A percentile compares a stretch with the other conserved stretches of the same genome.
These are phyloP conservation scores for Coemansia sp. DNA, from an alignment of 192 early-diverging fungal genomes.

Conservation along the genomic window DNA sequence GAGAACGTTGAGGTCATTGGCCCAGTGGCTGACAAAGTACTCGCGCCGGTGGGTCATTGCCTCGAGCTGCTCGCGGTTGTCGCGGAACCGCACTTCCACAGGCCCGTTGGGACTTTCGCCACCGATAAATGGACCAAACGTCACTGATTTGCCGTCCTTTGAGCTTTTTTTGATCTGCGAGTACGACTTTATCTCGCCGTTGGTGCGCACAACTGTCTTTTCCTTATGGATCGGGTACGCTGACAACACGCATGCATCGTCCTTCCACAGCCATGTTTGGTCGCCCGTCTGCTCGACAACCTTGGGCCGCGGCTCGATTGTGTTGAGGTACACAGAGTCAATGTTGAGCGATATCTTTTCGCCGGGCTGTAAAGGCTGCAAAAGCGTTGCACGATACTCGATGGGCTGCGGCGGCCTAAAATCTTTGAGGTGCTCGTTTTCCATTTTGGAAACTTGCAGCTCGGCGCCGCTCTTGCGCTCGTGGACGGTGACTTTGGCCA, in stretches of 20 bases:
- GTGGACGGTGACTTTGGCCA: slow-evolving; percentile 36
- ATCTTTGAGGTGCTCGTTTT: not conserved
- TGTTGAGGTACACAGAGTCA: slow-evolving; percentile 50
- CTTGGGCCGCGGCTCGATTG: slow-evolving; percentile 56
- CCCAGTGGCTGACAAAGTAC: slow-evolving; percentile 78
- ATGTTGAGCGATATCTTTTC: slow-evolving; percentile 64
- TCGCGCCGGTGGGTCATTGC: slow-evolving; percentile 37
- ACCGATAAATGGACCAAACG: slow-evolving; percentile 70
- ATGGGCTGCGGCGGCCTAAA: too few relatives aligned
- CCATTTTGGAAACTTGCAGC: slow-evolving; percentile 2
- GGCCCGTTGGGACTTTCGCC: slow-evolving; percentile 11
- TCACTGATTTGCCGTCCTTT: slow-evolving; percentile 57
- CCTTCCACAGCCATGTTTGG: slow-evolving; percentile 65
- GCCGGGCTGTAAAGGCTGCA: slow-evolving; percentile 50
- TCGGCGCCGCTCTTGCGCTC: slow-evolving; percentile 48
- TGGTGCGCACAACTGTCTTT: slow-evolving; percentile 67
- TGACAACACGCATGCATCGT: slow-evolving; percentile 61
- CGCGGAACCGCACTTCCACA: slow-evolving; percentile 67
- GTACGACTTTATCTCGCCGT: slow-evolving; percentile 25
- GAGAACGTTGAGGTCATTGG: slow-evolving; percentile 73
- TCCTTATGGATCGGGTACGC: slow-evolving; percentile 70
- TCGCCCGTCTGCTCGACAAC: slow-evolving; percentile 63
- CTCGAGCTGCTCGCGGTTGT: slow-evolving; percentile 68
- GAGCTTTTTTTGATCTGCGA: slow-evolving; percentile 16
- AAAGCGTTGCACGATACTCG: slow-evolving; percentile 20